These are phyloP conservation scores for Coriaria nepalensis DNA, from an alignment of 306 rosid species.

Conservation along the genomic window DNA sequence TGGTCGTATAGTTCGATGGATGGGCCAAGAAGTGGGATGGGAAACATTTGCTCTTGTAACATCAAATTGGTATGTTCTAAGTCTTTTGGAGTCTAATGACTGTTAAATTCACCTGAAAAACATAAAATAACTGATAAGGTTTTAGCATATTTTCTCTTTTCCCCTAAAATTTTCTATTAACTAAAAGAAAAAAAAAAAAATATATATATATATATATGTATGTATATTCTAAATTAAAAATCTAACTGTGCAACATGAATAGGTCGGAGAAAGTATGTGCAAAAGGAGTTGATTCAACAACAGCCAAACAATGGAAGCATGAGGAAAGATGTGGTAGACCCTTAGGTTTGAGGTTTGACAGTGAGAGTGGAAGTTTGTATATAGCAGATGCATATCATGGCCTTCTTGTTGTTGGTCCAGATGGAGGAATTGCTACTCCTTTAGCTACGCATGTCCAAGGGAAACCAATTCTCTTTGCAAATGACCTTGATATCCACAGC, in stretches of 20 bases:
- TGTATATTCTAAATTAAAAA: too few species aligned
- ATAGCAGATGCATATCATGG: constrained; percentile 89
- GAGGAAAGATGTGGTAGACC: constrained; percentile 84
- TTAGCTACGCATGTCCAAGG: constrained; percentile 58
- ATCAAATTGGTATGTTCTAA: constrained; percentile 44
- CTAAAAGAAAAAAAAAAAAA: too few species aligned
- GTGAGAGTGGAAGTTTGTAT: constrained; percentile 50
- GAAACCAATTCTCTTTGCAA: constrained; percentile 70
- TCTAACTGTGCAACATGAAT: too few species aligned
- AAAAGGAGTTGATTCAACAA: constrained; percentile 65
- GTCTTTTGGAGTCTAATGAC: too few species aligned
- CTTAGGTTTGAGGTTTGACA: constrained; percentile 70
- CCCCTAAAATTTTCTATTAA: too few species aligned
- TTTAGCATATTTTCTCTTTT: too few species aligned
- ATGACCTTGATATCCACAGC: constrained; percentile 70
- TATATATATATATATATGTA: too few species aligned
- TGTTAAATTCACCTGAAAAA: too few species aligned
- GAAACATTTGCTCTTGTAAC: constrained; percentile 82
- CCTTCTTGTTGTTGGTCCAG: constrained; percentile 62
- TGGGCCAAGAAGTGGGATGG: constrained; percentile 77
- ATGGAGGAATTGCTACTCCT: constrained; percentile 70
- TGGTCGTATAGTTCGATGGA: constrained; percentile 91
- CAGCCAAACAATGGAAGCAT: constrained; percentile 75
- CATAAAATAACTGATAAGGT: too few species aligned
- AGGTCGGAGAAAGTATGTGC: constrained; percentile 73